These are phyloP conservation scores for Lithohypha guttulata DNA, from an alignment of 2,329 filamentous ascomycete genomes.

Conservation along the genomic window DNA sequence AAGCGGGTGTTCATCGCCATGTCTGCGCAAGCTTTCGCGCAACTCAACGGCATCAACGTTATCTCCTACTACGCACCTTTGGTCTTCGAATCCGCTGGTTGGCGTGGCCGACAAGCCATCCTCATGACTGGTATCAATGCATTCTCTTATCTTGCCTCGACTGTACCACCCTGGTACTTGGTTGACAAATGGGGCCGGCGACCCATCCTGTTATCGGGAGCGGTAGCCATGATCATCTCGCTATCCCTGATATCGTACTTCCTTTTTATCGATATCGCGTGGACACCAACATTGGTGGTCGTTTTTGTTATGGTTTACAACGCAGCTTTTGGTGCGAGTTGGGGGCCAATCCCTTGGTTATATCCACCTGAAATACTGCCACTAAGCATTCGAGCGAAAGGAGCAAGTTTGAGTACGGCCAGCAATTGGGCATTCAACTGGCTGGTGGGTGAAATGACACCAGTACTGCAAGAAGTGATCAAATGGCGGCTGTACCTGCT, in stretches of 20 bases:
- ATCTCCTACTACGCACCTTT: conserved; percentile 97
- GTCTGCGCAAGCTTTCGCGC: conserved; percentile 91
- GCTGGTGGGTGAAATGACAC: conserved; percentile 91
- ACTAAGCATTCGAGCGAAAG: conserved; percentile 91
- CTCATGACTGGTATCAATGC: conserved; percentile 97
- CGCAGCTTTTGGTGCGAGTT: conserved; percentile 90
- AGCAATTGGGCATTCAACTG: conserved; percentile 99
- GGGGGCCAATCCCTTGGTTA: conserved; percentile 96
- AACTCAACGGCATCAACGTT: conserved; percentile 98
- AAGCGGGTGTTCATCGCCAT: conserved; percentile 96
- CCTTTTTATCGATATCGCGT: conserved; percentile 70
- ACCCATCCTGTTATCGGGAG: conserved; percentile 79
- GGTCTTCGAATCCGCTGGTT: conserved; percentile 95
- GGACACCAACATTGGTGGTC: conserved; percentile 76
- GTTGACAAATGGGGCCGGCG: conserved; percentile 87
- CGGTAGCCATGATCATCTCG: conserved; percentile 77
- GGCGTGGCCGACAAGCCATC: conserved; percentile 79
- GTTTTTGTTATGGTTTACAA: conserved; percentile 98
- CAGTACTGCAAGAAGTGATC: conserved; percentile 82
- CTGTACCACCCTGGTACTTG: conserved; percentile 92
- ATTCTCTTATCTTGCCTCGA: conserved; percentile 80
- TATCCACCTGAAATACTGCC: conserved; percentile 98
- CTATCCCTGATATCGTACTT: conserved; percentile 90
- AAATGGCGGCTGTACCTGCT: conserved; percentile 89
- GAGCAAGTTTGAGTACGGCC: conserved; percentile 88